Conservation (phyloP, 2,329 filamentous ascomycete genomes). For the Fusarium avenaceum region DNA sequence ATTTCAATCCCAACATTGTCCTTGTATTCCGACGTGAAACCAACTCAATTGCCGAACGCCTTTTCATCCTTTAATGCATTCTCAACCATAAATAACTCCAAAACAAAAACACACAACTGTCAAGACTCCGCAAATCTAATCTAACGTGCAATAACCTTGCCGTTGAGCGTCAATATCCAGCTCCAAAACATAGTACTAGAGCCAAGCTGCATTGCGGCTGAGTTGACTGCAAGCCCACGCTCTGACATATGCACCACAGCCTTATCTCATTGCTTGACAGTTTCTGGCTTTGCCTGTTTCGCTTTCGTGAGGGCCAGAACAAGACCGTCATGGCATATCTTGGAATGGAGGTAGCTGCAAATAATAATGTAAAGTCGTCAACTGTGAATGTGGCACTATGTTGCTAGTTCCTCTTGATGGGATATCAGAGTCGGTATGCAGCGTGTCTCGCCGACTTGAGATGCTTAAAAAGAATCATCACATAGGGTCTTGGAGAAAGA, state of each 20-base stretch:
- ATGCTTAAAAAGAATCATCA: conserved; percentile 6
- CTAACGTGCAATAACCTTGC: conserved; percentile 1
- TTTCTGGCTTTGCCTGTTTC: not conserved
- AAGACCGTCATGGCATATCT: not conserved
- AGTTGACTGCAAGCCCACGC: not conserved
- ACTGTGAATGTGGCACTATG: not conserved
- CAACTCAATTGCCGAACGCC: conserved; percentile 21
- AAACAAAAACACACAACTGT: not conserved
- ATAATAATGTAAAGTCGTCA: not conserved
- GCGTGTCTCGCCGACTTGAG: not conserved
- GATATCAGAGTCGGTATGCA: not conserved
- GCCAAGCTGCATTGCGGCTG: conserved; percentile 6
- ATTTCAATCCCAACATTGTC: conserved; percentile 9
- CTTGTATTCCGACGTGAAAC: not conserved
- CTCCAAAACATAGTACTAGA: not conserved
- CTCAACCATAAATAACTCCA: conserved; percentile 5
- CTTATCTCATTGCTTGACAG: not conserved
- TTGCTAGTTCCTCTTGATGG: not conserved
- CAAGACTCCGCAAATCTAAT: conserved; percentile 3
- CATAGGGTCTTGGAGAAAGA: conserved; percentile 56
- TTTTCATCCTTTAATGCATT: conserved; percentile 10
- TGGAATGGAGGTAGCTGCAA: not conserved
- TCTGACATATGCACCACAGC: not conserved
- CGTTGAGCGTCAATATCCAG: not conserved
- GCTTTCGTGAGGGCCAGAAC: conserved; percentile 9